A percentile compares a stretch with the other conserved stretches of the same genome.
Conservation (phyloP, 352 stramenopile species). For the Sclerospora graminicola region DNA sequence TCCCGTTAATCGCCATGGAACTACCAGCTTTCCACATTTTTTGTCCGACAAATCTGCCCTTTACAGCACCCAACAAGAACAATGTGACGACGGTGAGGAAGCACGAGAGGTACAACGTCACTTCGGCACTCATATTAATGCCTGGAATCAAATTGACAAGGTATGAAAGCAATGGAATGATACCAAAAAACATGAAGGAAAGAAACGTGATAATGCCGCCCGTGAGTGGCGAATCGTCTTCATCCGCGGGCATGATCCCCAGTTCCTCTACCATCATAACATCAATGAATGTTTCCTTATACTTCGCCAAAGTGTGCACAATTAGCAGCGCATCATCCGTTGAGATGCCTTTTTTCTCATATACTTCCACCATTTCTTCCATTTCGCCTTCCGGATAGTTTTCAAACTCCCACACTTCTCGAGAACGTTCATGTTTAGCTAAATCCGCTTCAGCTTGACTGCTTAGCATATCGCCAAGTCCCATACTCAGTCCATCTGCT, state of each 20-base stretch:
- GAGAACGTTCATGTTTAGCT: slow-evolving; percentile 85
- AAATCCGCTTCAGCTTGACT: slow-evolving; percentile 90
- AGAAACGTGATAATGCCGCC: slow-evolving; percentile 84
- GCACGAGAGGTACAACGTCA: slow-evolving; percentile 89
- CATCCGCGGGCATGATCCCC: slow-evolving; percentile 89
- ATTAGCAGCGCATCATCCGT: slow-evolving; percentile 86
- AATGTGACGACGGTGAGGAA: slow-evolving; percentile 89
- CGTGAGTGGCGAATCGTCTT: slow-evolving; percentile 83
- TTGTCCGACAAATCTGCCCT: slow-evolving; percentile 80
- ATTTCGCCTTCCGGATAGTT: slow-evolving; percentile 95
- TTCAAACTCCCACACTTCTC: slow-evolving; percentile 93
- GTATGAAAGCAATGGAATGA: slow-evolving; percentile 91
- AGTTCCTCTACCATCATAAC: slow-evolving; percentile 97
- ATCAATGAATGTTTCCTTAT: slow-evolving; percentile 96
- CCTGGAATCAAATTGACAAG: slow-evolving; percentile 77
- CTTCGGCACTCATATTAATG: slow-evolving; percentile 40
- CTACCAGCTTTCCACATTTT: slow-evolving; percentile 52
- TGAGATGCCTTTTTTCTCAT: slow-evolving; percentile 86
- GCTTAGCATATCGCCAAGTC: slow-evolving; percentile 91
- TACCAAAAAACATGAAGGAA: slow-evolving; percentile 87
- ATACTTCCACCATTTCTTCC: slow-evolving; percentile 95
- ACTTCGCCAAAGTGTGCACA: slow-evolving; percentile 92
- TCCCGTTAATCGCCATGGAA: slow-evolving; percentile 76
- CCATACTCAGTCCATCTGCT: slow-evolving; percentile 92
- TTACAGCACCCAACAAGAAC: slow-evolving; percentile 90